Conservation (phyloP, 371 early-diverging fungal species). For the Saksenaea oblongispora region DNA sequence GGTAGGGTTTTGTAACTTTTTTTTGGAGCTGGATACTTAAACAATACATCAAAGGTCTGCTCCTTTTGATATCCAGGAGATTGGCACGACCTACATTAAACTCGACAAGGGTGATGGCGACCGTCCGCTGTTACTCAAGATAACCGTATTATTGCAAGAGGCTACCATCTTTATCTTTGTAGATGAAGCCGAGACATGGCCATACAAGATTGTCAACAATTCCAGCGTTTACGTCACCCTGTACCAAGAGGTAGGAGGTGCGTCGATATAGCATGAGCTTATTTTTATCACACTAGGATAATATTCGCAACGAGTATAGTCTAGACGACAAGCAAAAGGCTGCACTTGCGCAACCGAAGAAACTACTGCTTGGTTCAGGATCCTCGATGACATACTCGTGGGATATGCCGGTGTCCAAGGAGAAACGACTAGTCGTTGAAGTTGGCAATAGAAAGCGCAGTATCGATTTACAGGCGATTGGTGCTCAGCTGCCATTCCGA, state of each 20-base stretch:
- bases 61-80: slow-evolving; percentile 76
- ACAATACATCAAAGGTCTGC: slow-evolving; percentile 54
- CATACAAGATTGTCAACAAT: slow-evolving; percentile 84
- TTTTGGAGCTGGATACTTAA: neutral
- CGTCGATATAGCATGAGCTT: neutral
- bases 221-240: slow-evolving; percentile 75
- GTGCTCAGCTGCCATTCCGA: slow-evolving; percentile 82
- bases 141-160: slow-evolving; percentile 76
- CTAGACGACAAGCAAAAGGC: slow-evolving; percentile 31
- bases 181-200: slow-evolving; percentile 83
- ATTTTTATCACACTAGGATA: slow-evolving; percentile 6
- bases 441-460: slow-evolving; percentile 73
- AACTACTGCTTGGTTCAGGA: slow-evolving; percentile 21
- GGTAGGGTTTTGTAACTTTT: slow-evolving; percentile 37
- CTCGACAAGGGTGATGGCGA: slow-evolving; percentile 51
- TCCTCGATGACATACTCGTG: slow-evolving; percentile 82
- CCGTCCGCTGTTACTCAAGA: slow-evolving; percentile 71
- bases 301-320: slow-evolving; percentile 32
- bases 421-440: slow-evolving; percentile 69
- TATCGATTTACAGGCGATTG: slow-evolving; percentile 89
- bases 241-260: slow-evolving; percentile 65
- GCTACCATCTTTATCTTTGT: slow-evolving; percentile 88
- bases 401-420: slow-evolving; percentile 83
- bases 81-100: slow-evolving; percentile 84
- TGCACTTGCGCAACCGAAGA: slow-evolving; percentile 22